Evolutionary conservation across 805 yeast species (phyloP).

Genomic region (Wickerhamiella sorbophila): DNA sequence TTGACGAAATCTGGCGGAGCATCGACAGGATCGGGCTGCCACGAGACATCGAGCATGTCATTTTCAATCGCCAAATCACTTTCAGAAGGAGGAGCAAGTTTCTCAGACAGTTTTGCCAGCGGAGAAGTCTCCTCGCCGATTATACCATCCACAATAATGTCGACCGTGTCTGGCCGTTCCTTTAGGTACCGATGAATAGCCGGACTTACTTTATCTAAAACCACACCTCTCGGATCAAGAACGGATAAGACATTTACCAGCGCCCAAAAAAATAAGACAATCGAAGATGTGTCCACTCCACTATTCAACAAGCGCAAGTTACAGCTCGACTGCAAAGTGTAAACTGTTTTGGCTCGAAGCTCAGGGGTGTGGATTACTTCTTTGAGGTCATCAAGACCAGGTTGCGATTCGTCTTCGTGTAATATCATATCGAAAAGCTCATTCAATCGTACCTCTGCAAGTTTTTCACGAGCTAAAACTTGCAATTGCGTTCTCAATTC

Average conservation of each 20-base stretch:
- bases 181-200: slow-evolving; percentile 62
- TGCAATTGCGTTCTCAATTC: not conserved
- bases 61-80: slow-evolving; percentile 20
- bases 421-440: slow-evolving; percentile 49
- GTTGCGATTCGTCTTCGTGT: slow-evolving; percentile 37
- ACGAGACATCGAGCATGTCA: slow-evolving; percentile 36
- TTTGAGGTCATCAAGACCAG: slow-evolving; percentile 45
- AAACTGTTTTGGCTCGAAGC: slow-evolving; percentile 41
- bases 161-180: slow-evolving; percentile 59
- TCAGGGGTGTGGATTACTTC: slow-evolving; percentile 33
- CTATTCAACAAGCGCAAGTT: slow-evolving; percentile 47
- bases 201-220: slow-evolving; percentile 61
- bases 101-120: slow-evolving; percentile 40
- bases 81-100: slow-evolving; percentile 26
- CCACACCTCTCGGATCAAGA: slow-evolving; percentile 78
- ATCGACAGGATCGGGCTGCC: slow-evolving; percentile 83
- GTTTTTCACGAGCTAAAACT: not conserved
- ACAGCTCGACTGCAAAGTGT: slow-evolving; percentile 34
- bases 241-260: slow-evolving; percentile 57
- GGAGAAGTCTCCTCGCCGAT: slow-evolving; percentile 32
- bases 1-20: slow-evolving; percentile 74
- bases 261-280: slow-evolving; percentile 52
- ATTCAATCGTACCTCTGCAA: slow-evolving; percentile 32
- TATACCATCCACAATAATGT: slow-evolving; percentile 56
- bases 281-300: slow-evolving; percentile 64